Evolutionary conservation across 2,329 filamentous ascomycete genomes (phyloP).

Genomic region (Diaporthe ampelina): DNA sequence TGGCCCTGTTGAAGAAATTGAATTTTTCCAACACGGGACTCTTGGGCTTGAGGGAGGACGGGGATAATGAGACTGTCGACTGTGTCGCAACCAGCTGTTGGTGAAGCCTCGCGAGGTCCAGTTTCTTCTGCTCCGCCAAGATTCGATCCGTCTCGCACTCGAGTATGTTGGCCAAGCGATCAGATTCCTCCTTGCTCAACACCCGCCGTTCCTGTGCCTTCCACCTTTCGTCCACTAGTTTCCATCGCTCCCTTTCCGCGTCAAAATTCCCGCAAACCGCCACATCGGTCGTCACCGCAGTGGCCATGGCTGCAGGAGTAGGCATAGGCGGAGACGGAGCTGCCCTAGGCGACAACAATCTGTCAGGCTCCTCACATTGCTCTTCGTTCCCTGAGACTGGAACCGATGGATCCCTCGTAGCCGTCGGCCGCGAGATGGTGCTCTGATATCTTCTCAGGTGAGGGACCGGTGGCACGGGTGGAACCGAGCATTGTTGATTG

Average conservation of each 20-base stretch:
- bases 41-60: conserved; percentile 47
- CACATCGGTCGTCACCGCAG: conserved; percentile 40
- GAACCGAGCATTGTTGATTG: conserved; percentile 24
- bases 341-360: conserved; percentile 21
- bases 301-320: conserved; percentile 35
- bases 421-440: conserved; percentile 31
- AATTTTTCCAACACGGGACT: conserved; percentile 64
- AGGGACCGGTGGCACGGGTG: conserved; percentile 38
- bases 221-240: conserved; percentile 30
- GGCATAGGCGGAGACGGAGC: conserved; percentile 26
- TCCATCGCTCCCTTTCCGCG: conserved; percentile 22
- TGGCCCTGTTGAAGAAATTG: conserved; percentile 58
- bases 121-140: conserved; percentile 63
- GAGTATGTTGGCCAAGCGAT: conserved; percentile 55
- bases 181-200: conserved; percentile 46
- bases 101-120: conserved; percentile 61
- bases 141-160: conserved; percentile 64
- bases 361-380: conserved; percentile 7
- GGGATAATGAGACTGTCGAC: conserved; percentile 44
- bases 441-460: conserved; percentile 23
- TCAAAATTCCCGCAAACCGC: conserved; percentile 24
- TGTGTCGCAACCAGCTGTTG: conserved; percentile 56
- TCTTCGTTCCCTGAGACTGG: neutral
- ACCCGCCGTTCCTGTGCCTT: conserved; percentile 39
- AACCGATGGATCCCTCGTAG: neutral